Percentiles rank a stretch among this genome's conserved stretches.
These are phyloP conservation scores for Graphilbum ipis-grandicollis DNA, from an alignment of 2,329 filamentous ascomycete species.

Conservation along the genomic window DNA sequence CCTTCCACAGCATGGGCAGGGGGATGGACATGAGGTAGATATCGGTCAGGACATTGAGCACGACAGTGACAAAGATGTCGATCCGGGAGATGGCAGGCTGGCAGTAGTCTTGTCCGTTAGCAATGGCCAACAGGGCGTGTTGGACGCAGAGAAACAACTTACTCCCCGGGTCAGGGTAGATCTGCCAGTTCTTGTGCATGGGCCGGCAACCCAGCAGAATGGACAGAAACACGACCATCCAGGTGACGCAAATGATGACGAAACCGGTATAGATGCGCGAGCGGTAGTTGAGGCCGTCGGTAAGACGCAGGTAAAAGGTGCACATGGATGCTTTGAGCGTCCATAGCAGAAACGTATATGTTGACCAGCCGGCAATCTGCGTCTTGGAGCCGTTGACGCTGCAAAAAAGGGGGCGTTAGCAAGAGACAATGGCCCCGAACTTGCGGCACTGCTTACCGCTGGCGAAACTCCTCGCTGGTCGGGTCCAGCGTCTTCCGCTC, in stretches of 20 bases:
- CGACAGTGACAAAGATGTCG: constrained; percentile 19
- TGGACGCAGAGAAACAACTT: too few relatives aligned
- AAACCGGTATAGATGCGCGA: constrained; percentile 17
- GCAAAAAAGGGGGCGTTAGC: too few relatives aligned
- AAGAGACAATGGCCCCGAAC: not conserved
- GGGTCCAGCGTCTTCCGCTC: constrained; percentile 13
- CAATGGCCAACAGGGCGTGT: too few relatives aligned
- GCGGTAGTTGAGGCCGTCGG: constrained; percentile 13
- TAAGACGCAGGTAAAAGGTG: constrained; percentile 15
- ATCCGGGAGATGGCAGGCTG: constrained; percentile 20
- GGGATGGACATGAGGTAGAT: constrained; percentile 22
- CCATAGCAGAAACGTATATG: constrained; percentile 13
- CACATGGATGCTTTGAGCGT: constrained; percentile 14
- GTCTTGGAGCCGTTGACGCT: constrained; percentile 19
- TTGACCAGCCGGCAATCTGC: constrained; percentile 15
- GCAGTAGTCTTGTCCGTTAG: too few relatives aligned
- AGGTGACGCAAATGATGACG: constrained; percentile 15
- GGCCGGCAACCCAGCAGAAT: constrained; percentile 19
- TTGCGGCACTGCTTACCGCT: constrained; percentile 9
- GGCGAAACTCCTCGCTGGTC: constrained; percentile 12
- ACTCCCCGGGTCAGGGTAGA: constrained; percentile 23
- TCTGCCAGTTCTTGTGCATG: constrained; percentile 22
- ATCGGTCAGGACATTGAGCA: constrained; percentile 22
- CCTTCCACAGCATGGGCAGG: constrained; percentile 33
- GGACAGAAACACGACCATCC: constrained; percentile 15